Base-by-base conservation (phyloP, 1,284 basidiomycete genomes). In the Coriolopsis trogii region DNA sequence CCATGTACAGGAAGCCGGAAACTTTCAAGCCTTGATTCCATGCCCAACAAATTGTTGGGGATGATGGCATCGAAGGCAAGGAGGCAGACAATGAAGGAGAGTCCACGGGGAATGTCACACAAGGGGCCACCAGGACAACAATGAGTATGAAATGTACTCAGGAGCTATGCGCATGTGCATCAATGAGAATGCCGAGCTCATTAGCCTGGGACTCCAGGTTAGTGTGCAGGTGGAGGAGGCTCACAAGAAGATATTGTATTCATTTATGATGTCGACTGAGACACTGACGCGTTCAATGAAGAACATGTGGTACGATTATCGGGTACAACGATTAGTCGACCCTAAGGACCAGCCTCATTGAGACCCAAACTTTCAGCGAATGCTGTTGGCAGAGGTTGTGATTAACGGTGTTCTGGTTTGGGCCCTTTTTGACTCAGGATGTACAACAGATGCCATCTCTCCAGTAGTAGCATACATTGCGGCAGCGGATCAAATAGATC, bases 401-500 rank as follows among this genome's bases (percentile, higher is more conserved):
- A 39, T 53, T 24, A 53, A 53, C 25, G 52, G 52, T 6, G 20
- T 48, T 2, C 21, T 25, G 18, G 46, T 38, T 0, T 48, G 37
- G 7, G 25, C 38, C 10, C 29, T 53, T 7, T 53, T 49, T 18
- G 46, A 53, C n/a, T 44, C 46, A 10, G 53, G 48, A 9, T 46
- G 53, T 20, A 49, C 41, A 2, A 53, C 46, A 15, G 51, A 48
- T 24, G 31, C 37, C 2, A 40, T 49, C 16, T 31, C 47, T 4
- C 51, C 41, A 3, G 29, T 12, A 1, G 20, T 53, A 5, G 46
- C 41, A 16, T 41, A 45, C 44, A 25, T 41, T 1, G 13, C 49
- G 6, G 16, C 8, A 6, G 39, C 44, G 9, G 59, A 60, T 36
- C 48, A 53, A 18, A 33, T 66, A 0, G 52, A 58, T 7, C 40